A percentile compares a stretch with the other conserved stretches of the same genome.
These are phyloP conservation scores for Dissophora ornata DNA, from an alignment of 192 early-diverging fungal species.

Conservation along the genomic window DNA sequence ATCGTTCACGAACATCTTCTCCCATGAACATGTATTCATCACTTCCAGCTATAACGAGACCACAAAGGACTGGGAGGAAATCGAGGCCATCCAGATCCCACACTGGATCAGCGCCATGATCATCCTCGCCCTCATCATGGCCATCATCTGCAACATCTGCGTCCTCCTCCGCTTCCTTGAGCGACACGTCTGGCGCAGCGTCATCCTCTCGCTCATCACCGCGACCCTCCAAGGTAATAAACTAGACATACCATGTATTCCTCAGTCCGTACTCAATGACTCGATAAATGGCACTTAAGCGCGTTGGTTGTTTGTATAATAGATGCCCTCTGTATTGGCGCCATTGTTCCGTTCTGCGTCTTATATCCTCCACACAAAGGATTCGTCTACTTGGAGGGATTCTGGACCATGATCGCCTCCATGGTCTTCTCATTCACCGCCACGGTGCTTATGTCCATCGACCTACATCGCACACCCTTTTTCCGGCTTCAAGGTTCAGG, in stretches of 20 bases:
- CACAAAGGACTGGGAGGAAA: conserved; percentile 8
- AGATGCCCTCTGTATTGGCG: conserved; percentile 33
- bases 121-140: conserved; percentile 23
- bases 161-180: conserved; percentile 40
- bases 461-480: conserved; percentile 27
- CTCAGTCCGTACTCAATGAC: too few species aligned
- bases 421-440: conserved; percentile 33
- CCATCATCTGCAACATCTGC: conserved; percentile 35
- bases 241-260: too few species aligned
- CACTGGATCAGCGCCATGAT: conserved; percentile 27
- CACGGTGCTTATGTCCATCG: conserved; percentile 37
- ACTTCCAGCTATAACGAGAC: conserved; percentile 19
- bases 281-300: too few species aligned
- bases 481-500: conserved; percentile 42
- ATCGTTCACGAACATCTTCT: too few species aligned
- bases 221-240: conserved; percentile 37
- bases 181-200: conserved; percentile 15
- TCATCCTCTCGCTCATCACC: conserved; percentile 24
- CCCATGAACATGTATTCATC: too few species aligned
- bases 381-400: conserved; percentile 34
- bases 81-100: conserved; percentile 1
- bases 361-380: conserved; percentile 25
- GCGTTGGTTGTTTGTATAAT: neutral
- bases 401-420: conserved; percentile 45
- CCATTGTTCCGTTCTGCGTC: conserved; percentile 30